phyloP scores from a whole-genome alignment of 768 basidiomycete species.

The Panus rudis region DNA sequence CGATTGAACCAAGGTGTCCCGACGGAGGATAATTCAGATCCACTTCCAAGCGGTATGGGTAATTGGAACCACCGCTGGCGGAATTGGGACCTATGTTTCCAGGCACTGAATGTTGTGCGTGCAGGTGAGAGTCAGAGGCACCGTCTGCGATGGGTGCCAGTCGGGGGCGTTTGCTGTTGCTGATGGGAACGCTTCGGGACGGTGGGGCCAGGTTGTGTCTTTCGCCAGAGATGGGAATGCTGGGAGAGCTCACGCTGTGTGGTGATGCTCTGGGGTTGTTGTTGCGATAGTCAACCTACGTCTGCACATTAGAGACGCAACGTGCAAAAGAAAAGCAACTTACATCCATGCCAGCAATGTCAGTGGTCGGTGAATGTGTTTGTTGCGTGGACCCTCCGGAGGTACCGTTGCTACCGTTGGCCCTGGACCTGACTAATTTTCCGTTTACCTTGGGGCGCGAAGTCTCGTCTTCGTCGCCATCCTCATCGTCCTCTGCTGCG shows the following conservation, averaged over 20 bases:
- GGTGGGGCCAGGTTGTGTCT: too few relatives aligned
- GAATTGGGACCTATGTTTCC: constrained; percentile 9
- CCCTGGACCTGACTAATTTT: constrained; percentile 4
- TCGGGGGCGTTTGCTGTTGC: constrained; percentile 17
- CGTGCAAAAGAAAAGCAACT: not conserved
- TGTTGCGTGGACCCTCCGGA: not conserved
- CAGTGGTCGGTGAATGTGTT: not conserved
- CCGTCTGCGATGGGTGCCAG: constrained; percentile 10
- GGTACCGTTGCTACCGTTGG: not conserved
- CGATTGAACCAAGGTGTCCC: constrained; percentile 4
- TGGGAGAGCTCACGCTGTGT: not conserved
- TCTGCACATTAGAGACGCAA: not conserved
- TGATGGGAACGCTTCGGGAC: constrained; percentile 8
- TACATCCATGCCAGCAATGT: not conserved
- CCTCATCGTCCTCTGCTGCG: constrained; percentile 27
- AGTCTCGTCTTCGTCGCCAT: constrained; percentile 32
- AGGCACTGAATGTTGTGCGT: constrained; percentile 10
- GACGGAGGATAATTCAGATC: constrained; percentile 18
- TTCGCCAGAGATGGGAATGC: not conserved
- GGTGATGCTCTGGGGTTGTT: not conserved
- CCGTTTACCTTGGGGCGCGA: constrained; percentile 12
- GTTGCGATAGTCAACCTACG: not conserved
- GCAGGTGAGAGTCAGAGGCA: constrained; percentile 6
- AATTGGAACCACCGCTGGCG: constrained; percentile 11
- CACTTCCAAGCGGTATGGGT: constrained; percentile 22